Evolutionary conservation across 78 protist species (phyloP), one percentile per base, ranked within the genome.

Genomic region (Mantamonas sphyraenae): DNA sequence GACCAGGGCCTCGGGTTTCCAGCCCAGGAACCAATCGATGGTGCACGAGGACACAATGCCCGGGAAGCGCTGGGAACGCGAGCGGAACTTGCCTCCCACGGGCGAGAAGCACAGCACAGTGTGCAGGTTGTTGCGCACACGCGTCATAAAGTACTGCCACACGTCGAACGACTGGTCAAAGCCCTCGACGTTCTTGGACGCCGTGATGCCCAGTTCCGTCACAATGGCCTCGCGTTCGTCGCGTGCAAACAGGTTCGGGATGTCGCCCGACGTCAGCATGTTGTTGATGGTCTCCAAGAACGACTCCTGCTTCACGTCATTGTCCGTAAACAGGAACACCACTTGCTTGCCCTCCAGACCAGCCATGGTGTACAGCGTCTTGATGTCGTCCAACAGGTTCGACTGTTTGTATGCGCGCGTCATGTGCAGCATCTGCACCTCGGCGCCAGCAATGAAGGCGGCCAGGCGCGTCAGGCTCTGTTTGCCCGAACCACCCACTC

Each of bases 101-200:
- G 96, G 96, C 5, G 93, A 88, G 85, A 92, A 84, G 83, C 92
- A 86, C 16, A 92, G 87, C 17, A 80, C 80, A 20, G 88, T 20
- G 77, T 92, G 96, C 39, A 92, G 80, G 68, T 88, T 85, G 64
- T 53, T 31, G 26, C 85, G 70, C 24, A 88, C 88, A n/a, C 90
- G 81, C 58, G 77, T 72, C 55, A 85, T 75, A 81, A 92, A 88
- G 82, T 38, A 86, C 28, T 66, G 20, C 71, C 77, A 85, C 50
- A 92, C 76, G 71, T 77, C 64, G 58, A 80, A 90, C 26, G 20
- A 3, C 3, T 86, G 75, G 77, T 84, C 89, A 17, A 47, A 40
- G 22, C 53, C 38, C n/a, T n/a, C n/a, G n/a, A n/a, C n/a, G n/a
- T n/a, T n/a, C n/a, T n/a, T n/a, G n/a, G n/a, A n/a, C n/a, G n/a